A percentile compares a stretch with the other conserved stretches of the same genome.
These are phyloP conservation scores for Solanum gandarillasii DNA, from an alignment of 257 asterid species.

Conservation along the genomic window DNA sequence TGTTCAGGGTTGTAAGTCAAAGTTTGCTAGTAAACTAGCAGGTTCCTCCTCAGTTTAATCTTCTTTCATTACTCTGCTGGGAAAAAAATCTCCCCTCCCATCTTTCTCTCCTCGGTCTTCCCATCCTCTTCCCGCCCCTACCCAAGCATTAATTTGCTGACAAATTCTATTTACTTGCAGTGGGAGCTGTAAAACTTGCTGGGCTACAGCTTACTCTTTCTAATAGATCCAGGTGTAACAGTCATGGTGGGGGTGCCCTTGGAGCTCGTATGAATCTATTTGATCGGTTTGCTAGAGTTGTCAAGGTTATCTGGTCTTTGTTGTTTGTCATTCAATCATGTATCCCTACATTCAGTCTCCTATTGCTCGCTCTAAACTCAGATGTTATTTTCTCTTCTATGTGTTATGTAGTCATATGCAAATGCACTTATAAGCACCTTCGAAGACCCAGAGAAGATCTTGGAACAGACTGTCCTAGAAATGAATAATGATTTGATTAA, in stretches of 20 bases:
- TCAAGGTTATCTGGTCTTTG: constrained; percentile 50
- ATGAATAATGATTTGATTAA: constrained; percentile 87
- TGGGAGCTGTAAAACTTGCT: constrained; percentile 41
- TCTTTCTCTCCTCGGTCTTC: not conserved
- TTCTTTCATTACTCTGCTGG: not conserved
- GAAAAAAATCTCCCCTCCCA: not conserved
- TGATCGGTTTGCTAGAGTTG: constrained; percentile 90
- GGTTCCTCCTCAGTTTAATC: not conserved
- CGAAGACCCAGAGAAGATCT: constrained; percentile 94
- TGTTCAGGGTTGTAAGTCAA: not conserved
- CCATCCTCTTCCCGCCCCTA: not conserved
- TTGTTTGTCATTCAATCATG: constrained; percentile 1
- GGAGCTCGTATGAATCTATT: constrained; percentile 79
- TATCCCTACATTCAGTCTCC: constrained; percentile 4
- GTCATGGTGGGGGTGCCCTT: constrained; percentile 62
- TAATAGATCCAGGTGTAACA: constrained; percentile 29
- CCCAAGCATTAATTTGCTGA: not conserved
- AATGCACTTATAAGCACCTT: constrained; percentile 79
- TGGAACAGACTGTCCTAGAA: constrained; percentile 89
- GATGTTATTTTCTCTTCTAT: not conserved
- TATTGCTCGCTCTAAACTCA: constrained; percentile 6
- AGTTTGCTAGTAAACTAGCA: not conserved
- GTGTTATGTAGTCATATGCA: constrained; percentile 55
- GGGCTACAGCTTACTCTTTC: constrained; percentile 40
- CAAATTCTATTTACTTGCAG: constrained; percentile 23